Percentiles rank a stretch among this genome's conserved stretches.
These are phyloP conservation scores for Fusarium sp. DNA, from an alignment of 2,329 filamentous ascomycete genomes.

Conservation along the genomic window DNA sequence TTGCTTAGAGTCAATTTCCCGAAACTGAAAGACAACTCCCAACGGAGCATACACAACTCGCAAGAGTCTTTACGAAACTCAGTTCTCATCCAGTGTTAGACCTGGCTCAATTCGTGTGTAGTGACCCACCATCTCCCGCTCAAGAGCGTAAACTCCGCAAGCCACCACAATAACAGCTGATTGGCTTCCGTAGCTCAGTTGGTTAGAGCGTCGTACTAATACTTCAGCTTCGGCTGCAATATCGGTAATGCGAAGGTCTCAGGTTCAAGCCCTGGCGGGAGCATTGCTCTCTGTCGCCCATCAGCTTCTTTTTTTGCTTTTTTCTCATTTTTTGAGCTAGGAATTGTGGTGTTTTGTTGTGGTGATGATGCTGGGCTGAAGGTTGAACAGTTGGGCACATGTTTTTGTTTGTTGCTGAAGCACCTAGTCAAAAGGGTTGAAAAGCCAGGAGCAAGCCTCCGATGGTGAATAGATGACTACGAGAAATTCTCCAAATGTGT, in stretches of 20 bases:
- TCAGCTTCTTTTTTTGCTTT: conserved; percentile 3
- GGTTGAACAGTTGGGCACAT: background rate
- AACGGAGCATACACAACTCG: background rate
- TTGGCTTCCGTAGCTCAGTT: conserved; percentile 22
- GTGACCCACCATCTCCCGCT: background rate
- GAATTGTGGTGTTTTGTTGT: background rate
- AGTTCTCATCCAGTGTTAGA: background rate
- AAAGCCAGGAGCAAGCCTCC: background rate
- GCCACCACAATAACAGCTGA: conserved; percentile 3
- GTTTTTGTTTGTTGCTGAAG: background rate
- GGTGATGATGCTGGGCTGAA: too few species aligned
- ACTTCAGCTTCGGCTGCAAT: conserved; percentile 4
- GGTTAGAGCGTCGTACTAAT: conserved; percentile 25
- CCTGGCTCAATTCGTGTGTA: background rate
- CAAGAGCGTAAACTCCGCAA: background rate
- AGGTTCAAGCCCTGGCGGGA: conserved; percentile 20
- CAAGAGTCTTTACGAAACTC: background rate
- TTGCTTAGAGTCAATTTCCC: background rate
- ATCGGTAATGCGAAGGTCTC: conserved; percentile 16
- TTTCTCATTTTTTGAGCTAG: background rate
- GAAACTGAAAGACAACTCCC: background rate
- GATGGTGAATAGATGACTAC: background rate
- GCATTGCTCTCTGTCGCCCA: conserved; percentile 10
- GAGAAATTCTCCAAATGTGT: background rate
- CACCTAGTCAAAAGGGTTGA: too few species aligned